A percentile compares a stretch with the other conserved stretches of the same genome.
Conservation (phyloP, 768 basidiomycete species). For the Cystofilobasidium capitatum region DNA sequence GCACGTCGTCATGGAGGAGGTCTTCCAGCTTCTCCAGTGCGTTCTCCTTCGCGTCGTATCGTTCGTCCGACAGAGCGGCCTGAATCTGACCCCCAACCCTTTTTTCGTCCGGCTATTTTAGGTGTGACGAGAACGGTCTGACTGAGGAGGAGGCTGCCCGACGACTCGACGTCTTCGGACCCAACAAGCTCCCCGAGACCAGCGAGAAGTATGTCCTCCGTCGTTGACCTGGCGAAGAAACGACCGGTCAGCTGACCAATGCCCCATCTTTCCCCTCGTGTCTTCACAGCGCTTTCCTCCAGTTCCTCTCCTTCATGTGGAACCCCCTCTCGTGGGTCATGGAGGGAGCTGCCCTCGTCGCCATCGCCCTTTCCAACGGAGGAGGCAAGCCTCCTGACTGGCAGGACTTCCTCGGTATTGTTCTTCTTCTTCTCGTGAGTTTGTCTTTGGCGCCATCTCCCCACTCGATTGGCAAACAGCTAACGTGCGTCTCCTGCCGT, state of each 20-base stretch:
- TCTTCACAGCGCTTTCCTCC: constrained; percentile 63
- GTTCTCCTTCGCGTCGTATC: constrained; percentile 12
- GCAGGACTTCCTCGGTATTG: constrained; percentile 95
- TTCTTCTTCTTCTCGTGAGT: constrained; percentile 56
- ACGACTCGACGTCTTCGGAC: constrained; percentile 86
- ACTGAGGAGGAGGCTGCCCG: constrained; percentile 60
- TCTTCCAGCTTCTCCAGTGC: constrained; percentile 81
- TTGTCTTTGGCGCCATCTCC: not conserved
- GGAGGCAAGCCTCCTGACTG: constrained; percentile 78
- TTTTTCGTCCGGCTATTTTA: constrained; percentile 7
- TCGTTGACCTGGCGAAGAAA: not conserved
- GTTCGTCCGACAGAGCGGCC: not conserved
- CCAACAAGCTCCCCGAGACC: constrained; percentile 83
- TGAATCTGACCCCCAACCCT: not conserved
- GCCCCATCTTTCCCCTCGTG: not conserved
- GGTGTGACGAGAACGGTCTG: constrained; percentile 72
- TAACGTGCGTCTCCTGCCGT: not conserved
- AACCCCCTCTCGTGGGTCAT: constrained; percentile 99
- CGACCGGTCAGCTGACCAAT: too few species aligned
- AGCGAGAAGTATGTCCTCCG: constrained; percentile 36
- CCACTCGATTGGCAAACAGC: not conserved
- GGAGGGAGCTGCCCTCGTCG: constrained; percentile 69
- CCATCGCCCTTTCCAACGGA: constrained; percentile 93
- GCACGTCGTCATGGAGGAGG: constrained; percentile 91
- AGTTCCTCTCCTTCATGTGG: constrained; percentile 82